Evolutionary conservation across 2,329 filamentous ascomycete genomes (phyloP).

Genomic region (Fusarium albidum): DNA sequence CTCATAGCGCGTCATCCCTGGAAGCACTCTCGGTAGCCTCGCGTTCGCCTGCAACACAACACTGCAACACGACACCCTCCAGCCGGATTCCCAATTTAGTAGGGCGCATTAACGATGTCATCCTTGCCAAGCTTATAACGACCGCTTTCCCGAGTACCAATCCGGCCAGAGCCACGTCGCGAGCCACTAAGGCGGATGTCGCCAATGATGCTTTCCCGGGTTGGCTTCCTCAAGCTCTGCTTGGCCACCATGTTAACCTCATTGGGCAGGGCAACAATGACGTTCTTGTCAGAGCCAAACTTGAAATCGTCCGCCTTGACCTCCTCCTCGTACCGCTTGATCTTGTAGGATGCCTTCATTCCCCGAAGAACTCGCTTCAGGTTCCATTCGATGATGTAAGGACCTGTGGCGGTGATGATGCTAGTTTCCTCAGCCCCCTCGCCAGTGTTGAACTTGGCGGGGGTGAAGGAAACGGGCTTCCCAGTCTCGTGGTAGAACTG

Average conservation of each 20-base stretch:
- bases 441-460: conserved; percentile 93
- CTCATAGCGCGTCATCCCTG: conserved; percentile 13
- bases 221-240: conserved; percentile 83
- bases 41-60: background rate
- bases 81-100: conserved; percentile 46
- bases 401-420: conserved; percentile 95
- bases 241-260: conserved; percentile 98
- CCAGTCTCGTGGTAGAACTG: conserved; percentile 98
- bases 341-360: conserved; percentile 88
- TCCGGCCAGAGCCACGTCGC: conserved; percentile 59
- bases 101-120: conserved; percentile 81
- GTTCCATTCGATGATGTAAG: conserved; percentile 97
- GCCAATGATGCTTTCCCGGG: conserved; percentile 88
- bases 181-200: conserved; percentile 58
- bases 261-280: conserved; percentile 95
- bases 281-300: conserved; percentile 95
- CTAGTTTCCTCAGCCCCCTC: conserved; percentile 84
- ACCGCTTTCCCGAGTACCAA: conserved; percentile 62
- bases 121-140: conserved; percentile 80
- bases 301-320: conserved; percentile 99
- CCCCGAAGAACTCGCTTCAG: conserved; percentile 87
- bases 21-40: conserved; percentile 2
- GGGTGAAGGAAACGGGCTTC: conserved; percentile 84
- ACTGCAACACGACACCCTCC: background rate
- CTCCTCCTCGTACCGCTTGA: conserved; percentile 94